These are phyloP conservation scores for Gynostemma pentaphyllum DNA, from an alignment of 306 rosid genomes.

Conservation along the genomic window DNA sequence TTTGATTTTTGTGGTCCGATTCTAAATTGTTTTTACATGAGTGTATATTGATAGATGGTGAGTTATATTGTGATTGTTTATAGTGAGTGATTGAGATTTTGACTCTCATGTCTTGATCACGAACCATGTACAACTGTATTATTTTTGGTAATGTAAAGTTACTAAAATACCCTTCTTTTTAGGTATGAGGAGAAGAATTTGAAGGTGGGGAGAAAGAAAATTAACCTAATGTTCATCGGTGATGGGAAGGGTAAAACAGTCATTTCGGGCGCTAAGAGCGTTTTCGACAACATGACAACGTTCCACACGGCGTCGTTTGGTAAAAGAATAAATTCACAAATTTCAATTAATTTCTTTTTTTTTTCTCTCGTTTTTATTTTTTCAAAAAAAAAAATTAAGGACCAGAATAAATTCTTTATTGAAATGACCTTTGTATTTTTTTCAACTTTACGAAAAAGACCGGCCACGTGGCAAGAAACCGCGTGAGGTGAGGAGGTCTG, in stretches of 20 bases:
- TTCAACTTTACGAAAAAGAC: neutral
- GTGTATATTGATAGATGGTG: too few species aligned
- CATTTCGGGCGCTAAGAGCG: constrained; percentile 50
- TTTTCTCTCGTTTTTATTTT: neutral
- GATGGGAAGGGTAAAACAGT: constrained; percentile 73
- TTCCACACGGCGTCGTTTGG: constrained; percentile 93
- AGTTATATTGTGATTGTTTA: too few species aligned
- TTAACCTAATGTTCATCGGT: constrained; percentile 71
- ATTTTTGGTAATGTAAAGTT: neutral
- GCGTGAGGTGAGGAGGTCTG: neutral
- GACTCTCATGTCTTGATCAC: too few species aligned
- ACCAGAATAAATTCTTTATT: neutral
- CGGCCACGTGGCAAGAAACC: neutral
- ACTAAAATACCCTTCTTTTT: neutral
- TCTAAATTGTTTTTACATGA: neutral
- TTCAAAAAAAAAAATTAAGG: neutral
- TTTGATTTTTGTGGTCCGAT: too few species aligned
- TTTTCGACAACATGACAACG: constrained; percentile 34
- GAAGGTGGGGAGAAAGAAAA: constrained; percentile 84
- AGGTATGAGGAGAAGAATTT: constrained; percentile 79
- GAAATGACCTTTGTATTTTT: neutral
- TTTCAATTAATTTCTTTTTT: neutral
- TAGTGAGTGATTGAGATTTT: too few species aligned
- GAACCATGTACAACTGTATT: neutral
- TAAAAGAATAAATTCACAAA: constrained; percentile 12